Evolutionary conservation across 257 asterid genomes (phyloP).

Genomic region (Verbascum thapsus): DNA sequence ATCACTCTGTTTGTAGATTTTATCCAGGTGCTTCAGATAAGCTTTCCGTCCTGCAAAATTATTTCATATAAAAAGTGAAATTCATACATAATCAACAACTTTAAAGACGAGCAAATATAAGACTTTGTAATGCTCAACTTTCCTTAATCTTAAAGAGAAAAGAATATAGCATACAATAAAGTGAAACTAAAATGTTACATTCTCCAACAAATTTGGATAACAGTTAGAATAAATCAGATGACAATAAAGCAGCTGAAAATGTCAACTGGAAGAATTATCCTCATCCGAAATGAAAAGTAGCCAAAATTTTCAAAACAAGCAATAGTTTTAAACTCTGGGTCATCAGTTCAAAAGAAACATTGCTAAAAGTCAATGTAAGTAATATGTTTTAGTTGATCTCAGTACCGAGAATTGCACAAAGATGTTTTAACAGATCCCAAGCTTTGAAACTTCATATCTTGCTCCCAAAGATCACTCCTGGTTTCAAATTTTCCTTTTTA

Average conservation of each 20-base stretch:
- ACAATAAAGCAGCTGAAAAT: background rate
- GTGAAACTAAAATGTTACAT: too few species aligned
- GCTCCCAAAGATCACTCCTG: background rate
- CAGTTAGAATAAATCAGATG: background rate
- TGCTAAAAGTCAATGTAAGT: background rate
- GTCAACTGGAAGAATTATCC: background rate
- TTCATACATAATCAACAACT: slow-evolving; percentile 14
- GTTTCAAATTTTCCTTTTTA: background rate
- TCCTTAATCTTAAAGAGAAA: background rate
- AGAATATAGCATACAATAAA: too few species aligned
- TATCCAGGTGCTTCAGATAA: slow-evolving; percentile 77
- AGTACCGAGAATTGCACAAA: background rate
- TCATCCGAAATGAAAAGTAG: slow-evolving; percentile 2
- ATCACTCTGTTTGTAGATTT: slow-evolving; percentile 85
- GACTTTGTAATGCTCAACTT: background rate
- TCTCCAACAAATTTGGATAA: background rate
- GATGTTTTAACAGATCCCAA: background rate
- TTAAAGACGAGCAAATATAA: slow-evolving; percentile 2
- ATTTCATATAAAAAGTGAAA: slow-evolving; percentile 18
- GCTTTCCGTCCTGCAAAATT: slow-evolving; percentile 73
- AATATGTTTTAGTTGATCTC: background rate
- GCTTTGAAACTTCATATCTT: background rate
- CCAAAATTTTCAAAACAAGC: slow-evolving; percentile 3
- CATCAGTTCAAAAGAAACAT: slow-evolving; percentile 11
- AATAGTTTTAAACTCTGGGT: background rate